phyloP scores from a whole-genome alignment of 2,329 filamentous ascomycete species.

The Sodiomyces alkalinus region DNA sequence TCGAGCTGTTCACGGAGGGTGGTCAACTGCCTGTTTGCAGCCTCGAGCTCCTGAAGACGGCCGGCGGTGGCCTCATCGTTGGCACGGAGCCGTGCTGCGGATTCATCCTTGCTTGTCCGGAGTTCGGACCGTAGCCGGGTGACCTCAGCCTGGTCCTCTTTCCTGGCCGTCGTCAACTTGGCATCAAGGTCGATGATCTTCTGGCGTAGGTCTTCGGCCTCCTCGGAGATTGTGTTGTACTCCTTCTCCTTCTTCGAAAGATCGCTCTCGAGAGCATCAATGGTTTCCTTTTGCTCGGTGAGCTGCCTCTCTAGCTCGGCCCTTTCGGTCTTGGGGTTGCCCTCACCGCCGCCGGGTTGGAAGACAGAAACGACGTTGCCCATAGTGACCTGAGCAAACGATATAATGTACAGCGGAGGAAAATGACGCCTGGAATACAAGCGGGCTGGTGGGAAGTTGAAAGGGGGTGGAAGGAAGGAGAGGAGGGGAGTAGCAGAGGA shows the following conservation, averaged over 20 bases:
- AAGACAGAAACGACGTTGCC: conserved; percentile 25
- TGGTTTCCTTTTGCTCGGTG: conserved; percentile 21
- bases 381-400: conserved; percentile 11
- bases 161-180: conserved; percentile 14
- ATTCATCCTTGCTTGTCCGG: conserved; percentile 13
- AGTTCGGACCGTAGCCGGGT: conserved; percentile 20
- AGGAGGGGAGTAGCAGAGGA: neutral
- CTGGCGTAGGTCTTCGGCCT: conserved; percentile 21
- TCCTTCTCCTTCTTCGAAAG: conserved; percentile 23
- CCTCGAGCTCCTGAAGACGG: conserved; percentile 9
- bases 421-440: conserved; percentile 2
- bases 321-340: conserved; percentile 16
- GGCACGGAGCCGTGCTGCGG: conserved; percentile 11
- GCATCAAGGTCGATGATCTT: conserved; percentile 21
- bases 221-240: conserved; percentile 16
- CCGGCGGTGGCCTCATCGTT: conserved; percentile 12
- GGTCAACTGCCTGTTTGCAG: conserved; percentile 13
- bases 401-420: conserved; percentile 2
- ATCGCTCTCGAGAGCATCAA: conserved; percentile 17
- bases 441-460: too few species aligned
- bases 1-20: conserved; percentile 14
- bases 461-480: conserved; percentile 1
- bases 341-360: conserved; percentile 16
- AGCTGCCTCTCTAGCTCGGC: conserved; percentile 21
- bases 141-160: conserved; percentile 17